These are phyloP conservation scores for Physcomitrium patens DNA, from an alignment of 225 moss, liverwort and hornwort species.

Conservation along the genomic window DNA sequence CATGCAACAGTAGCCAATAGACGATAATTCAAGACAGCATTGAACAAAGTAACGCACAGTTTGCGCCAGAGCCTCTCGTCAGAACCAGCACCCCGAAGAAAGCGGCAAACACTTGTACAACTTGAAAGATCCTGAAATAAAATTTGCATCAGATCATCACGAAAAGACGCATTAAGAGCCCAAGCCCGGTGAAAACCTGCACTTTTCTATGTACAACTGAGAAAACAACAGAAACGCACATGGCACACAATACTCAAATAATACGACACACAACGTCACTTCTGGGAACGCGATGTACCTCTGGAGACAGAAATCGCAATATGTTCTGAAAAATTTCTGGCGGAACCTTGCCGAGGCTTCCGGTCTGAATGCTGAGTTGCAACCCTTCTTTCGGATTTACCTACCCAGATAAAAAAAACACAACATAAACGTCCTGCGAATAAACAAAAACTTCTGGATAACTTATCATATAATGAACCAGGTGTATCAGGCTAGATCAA, in stretches of 20 bases:
- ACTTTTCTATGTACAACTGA: conserved; percentile 9
- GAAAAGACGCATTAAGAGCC: conserved; percentile 21
- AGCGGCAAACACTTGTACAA: conserved; percentile 93
- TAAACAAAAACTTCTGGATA: conserved; percentile 33
- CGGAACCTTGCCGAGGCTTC: conserved; percentile 83
- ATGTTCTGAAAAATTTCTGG: conserved; percentile 90
- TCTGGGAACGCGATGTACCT: conserved; percentile 51
- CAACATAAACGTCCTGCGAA: conserved; percentile 44
- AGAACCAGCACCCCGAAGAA: conserved; percentile 81
- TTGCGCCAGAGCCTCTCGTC: conserved; percentile 98
- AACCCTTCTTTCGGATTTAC: conserved; percentile 35
- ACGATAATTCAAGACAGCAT: conserved; percentile 11
- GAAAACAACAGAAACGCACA: not conserved
- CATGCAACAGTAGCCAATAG: conserved; percentile 9
- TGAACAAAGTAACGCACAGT: conserved; percentile 57
- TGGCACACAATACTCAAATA: conserved; percentile 5
- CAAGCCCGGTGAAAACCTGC: conserved; percentile 14
- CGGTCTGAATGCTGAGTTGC: conserved; percentile 63
- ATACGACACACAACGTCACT: conserved; percentile 5
- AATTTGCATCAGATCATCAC: conserved; percentile 6
- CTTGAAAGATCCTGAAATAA: conserved; percentile 80
- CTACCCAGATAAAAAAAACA: conserved; percentile 36
- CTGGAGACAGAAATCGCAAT: conserved; percentile 91
- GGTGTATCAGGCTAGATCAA: conserved; percentile 44
- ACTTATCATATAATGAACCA: conserved; percentile 29